Evolutionary conservation across 73 alveolate species (phyloP).

Genomic region (Urostyla sp.): DNA sequence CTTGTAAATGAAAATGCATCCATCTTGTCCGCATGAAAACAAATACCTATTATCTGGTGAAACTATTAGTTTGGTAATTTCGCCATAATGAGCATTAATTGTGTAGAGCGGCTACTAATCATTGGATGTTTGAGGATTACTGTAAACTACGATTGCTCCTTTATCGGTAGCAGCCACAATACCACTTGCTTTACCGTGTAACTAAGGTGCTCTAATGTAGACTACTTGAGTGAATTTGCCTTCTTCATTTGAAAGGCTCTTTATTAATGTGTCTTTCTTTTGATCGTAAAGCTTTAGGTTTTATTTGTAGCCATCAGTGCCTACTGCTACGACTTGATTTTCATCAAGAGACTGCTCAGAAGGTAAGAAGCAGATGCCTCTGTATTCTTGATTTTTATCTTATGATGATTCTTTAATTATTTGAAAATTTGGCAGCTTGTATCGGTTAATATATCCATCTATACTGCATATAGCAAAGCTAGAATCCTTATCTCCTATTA

Average conservation of each 20-base stretch:
- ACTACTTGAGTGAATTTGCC: slow-evolving; percentile 35
- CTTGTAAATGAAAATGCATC: slow-evolving; percentile 78
- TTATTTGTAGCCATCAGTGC: slow-evolving; percentile 42
- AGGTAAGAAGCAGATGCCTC: too few species aligned
- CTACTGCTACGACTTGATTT: background rate
- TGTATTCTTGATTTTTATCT: too few species aligned
- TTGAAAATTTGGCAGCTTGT: slow-evolving; percentile 31
- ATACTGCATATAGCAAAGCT: slow-evolving; percentile 41
- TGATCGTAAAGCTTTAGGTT: slow-evolving; percentile 17
- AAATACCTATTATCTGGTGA: slow-evolving; percentile 90
- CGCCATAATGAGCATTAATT: slow-evolving; percentile 82
- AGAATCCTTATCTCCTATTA: slow-evolving; percentile 59
- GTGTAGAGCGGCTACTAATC: slow-evolving; percentile 66
- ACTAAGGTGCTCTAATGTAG: background rate
- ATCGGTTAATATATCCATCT: slow-evolving; percentile 58
- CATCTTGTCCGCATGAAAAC: slow-evolving; percentile 90
- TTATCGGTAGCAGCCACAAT: slow-evolving; percentile 75
- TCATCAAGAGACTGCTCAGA: background rate
- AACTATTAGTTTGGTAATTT: slow-evolving; percentile 72
- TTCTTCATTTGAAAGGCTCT: background rate
- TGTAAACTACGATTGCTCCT: slow-evolving; percentile 74
- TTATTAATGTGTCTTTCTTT: background rate
- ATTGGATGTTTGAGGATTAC: slow-evolving; percentile 62
- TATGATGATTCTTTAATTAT: slow-evolving; percentile 40
- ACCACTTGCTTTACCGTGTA: background rate